Conservation (phyloP, 2,329 filamentous ascomycete genomes). For the Colletotrichum orbiculare region DNA sequence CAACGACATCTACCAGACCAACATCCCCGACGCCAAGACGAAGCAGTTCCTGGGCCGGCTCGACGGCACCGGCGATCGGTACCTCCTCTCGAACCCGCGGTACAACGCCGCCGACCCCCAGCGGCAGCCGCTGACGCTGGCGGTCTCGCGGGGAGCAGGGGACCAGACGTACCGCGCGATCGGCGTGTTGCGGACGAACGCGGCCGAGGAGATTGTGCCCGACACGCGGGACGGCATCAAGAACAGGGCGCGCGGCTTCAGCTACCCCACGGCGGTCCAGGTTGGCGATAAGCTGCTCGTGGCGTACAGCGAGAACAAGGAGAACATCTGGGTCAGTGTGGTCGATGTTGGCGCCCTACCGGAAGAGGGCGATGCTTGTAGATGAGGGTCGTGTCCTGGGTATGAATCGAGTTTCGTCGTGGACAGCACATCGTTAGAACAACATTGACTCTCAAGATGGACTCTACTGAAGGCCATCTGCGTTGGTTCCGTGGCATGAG, state of each 20-base stretch:
- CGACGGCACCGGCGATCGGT: conserved; percentile 20
- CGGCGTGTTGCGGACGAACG: conserved; percentile 40
- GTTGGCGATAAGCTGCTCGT: conserved; percentile 39
- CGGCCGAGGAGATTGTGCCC: conserved; percentile 38
- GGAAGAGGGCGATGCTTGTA: not conserved
- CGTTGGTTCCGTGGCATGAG: too few species aligned
- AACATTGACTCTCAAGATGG: too few species aligned
- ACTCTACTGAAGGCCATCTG: too few species aligned
- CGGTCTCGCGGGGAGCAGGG: conserved; percentile 31
- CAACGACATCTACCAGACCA: conserved; percentile 39
- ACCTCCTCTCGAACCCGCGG: conserved; percentile 38
- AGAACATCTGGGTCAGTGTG: conserved; percentile 43
- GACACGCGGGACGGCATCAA: conserved; percentile 41
- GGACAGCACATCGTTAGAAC: too few species aligned
- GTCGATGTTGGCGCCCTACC: conserved; percentile 37
- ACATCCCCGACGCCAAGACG: conserved; percentile 41
- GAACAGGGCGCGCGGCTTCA: conserved; percentile 38
- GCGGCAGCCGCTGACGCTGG: conserved; percentile 39
- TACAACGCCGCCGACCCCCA: conserved; percentile 36
- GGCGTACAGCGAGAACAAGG: conserved; percentile 43
- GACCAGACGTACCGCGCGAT: conserved; percentile 32
- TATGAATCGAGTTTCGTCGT: too few species aligned
- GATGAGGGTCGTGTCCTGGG: not conserved
- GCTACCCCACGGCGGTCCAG: conserved; percentile 40
- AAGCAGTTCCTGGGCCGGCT: conserved; percentile 40